Base-by-base conservation (phyloP, 1,284 basidiomycete genomes). In the Naganishia cerealis region DNA sequence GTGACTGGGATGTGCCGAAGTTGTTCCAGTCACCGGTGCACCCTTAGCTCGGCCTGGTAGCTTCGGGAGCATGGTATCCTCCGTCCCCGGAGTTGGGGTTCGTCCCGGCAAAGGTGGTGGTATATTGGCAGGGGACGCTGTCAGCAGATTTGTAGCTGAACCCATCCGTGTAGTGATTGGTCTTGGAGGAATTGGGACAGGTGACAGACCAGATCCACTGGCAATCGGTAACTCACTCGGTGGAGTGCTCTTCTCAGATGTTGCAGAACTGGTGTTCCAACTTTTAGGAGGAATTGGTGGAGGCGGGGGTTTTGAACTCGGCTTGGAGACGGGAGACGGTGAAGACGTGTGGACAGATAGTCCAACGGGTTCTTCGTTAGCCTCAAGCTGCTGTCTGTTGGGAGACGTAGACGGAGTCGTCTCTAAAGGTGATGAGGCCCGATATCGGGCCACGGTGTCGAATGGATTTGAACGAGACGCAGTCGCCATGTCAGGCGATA, bases 251-350 rank as follows among this genome's bases (percentile, higher is more conserved):
- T 21, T 24, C 46, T 21, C 7, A 0, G 46, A 50, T 7, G 46
- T n/a, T 24, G 26, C 24, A 21, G 29, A 26, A 6, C 29, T 36
- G 2, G 7, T 38, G 8, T n/a, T 50, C 48, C 43, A 21, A 15
- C 18, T 61, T 43, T 61, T 61, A 10, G 58, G 58, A 9, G 58
- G 58, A n/a, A 61, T 38, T n/a, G 58, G 46, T 9, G 58, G 58
- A 26, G 58, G 58, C 6, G 58, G 58, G 16, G 43, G 43, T 36
- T 61, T 61, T 7, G 42, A n/a, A 8, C 29, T 42, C n/a, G 42
- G 8, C 42, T 36, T 33, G 29, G 18, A 6, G 29, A 50, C 21
- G n/a, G 43, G 58, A 13, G 58, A 61, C n/a, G 58, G 58, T 15
- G 58, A 33, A 18, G 16, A 33, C 3, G 36, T 26, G 9, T 36